Conservation (phyloP, 352 stramenopile genomes). For the Phytophthora pistaciae region DNA sequence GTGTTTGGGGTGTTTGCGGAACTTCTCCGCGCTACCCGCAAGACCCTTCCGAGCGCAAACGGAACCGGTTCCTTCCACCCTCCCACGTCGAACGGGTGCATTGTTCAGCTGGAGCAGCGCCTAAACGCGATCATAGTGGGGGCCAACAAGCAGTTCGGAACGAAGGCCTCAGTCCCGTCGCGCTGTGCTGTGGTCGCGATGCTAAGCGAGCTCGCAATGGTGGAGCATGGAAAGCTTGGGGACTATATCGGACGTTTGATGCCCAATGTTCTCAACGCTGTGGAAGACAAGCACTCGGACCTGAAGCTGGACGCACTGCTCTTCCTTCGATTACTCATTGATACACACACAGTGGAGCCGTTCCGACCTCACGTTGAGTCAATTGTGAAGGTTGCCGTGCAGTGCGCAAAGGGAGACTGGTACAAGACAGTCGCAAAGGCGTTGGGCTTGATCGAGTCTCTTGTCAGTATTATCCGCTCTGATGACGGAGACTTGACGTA, state of each 20-base stretch:
- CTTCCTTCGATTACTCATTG: constrained; percentile 94
- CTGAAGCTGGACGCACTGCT: constrained; percentile 97
- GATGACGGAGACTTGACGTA: constrained; percentile 41
- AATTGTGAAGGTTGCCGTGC: constrained; percentile 90
- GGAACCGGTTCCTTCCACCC: constrained; percentile 30
- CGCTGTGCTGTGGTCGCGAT: constrained; percentile 87
- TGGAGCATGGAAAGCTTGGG: constrained; percentile 78
- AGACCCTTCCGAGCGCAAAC: constrained; percentile 50
- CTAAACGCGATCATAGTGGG: constrained; percentile 76
- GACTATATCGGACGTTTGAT: constrained; percentile 79
- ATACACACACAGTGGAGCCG: constrained; percentile 85
- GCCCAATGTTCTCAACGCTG: constrained; percentile 85
- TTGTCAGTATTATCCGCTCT: constrained; percentile 87
- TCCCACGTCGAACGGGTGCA: constrained; percentile 50
- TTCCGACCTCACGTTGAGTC: constrained; percentile 85
- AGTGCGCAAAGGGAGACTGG: constrained; percentile 96
- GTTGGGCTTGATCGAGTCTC: constrained; percentile 92
- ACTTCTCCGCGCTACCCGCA: constrained; percentile 86
- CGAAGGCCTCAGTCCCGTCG: constrained; percentile 80
- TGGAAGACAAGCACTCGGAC: constrained; percentile 93
- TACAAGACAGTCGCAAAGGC: constrained; percentile 99
- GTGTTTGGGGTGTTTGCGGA: constrained; percentile 96
- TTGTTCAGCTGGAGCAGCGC: constrained; percentile 66
- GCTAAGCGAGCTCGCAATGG: constrained; percentile 85
- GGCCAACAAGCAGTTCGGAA: constrained; percentile 85